These are phyloP conservation scores for Hymenoscyphus salicellus DNA, from an alignment of 2,329 filamentous ascomycete species.

Conservation along the genomic window DNA sequence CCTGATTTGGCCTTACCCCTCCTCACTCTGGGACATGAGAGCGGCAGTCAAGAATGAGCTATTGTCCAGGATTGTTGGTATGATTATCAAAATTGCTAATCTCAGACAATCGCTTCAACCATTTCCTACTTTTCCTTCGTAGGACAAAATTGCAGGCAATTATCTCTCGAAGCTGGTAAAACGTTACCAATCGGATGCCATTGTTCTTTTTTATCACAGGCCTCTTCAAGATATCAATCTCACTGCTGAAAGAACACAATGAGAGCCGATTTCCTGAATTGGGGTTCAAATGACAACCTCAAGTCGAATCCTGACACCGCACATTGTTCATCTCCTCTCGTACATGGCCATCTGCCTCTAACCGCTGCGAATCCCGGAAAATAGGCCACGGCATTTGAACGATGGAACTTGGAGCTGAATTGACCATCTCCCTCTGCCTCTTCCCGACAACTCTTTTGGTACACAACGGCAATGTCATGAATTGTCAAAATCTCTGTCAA, in stretches of 20 bases:
- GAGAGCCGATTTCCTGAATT: not conserved
- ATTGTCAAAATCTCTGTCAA: not conserved
- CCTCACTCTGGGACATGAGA: not conserved
- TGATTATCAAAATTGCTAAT: not conserved
- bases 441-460: not conserved
- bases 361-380: not conserved
- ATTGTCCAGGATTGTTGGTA: too few species aligned
- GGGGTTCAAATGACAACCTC: not conserved
- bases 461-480: not conserved
- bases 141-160: not conserved
- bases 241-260: too few species aligned
- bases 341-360: not conserved
- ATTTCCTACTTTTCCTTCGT: not conserved
- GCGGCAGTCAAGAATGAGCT: not conserved
- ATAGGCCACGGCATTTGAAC: not conserved
- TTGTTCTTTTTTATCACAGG: not conserved
- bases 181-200: not conserved
- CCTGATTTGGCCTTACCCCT: not conserved
- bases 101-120: not conserved
- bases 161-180: not conserved
- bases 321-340: not conserved
- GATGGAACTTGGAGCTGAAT: not conserved
- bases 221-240: too few species aligned
- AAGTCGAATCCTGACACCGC: not conserved
- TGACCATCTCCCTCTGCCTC: not conserved